A percentile compares a stretch with the other conserved stretches of the same genome.
These are phyloP conservation scores for Nyctanthes arbortristis DNA, from an alignment of 257 asterid genomes.

Conservation along the genomic window DNA sequence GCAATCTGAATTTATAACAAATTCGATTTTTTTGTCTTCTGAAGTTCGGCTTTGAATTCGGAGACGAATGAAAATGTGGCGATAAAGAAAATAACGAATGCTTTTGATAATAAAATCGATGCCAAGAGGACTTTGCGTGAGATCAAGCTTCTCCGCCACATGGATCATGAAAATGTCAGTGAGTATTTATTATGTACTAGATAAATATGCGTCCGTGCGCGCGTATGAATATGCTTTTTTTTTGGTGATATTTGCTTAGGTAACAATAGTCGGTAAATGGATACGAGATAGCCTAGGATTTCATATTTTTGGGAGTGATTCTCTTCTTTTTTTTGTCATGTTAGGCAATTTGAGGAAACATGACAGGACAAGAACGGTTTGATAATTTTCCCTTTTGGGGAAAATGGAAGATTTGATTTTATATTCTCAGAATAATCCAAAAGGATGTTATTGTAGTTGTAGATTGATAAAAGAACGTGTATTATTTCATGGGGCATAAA, in stretches of 20 bases:
- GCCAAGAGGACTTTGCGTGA: slow-evolving; percentile 36
- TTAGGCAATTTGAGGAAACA: background rate
- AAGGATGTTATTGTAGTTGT: background rate
- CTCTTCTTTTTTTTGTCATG: background rate
- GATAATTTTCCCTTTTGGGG: too few species aligned
- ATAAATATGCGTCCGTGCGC: background rate
- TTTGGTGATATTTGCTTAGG: too few species aligned
- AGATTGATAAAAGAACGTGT: background rate
- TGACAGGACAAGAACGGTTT: too few species aligned
- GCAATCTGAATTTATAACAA: background rate
- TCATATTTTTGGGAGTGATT: background rate
- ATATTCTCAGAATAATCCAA: background rate
- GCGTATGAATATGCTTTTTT: background rate
- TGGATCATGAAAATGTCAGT: slow-evolving; percentile 37
- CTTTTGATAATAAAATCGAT: slow-evolving; percentile 30
- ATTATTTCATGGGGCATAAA: background rate
- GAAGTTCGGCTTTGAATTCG: slow-evolving; percentile 33
- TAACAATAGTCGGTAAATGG: too few species aligned
- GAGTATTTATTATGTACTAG: slow-evolving; percentile 4
- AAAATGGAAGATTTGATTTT: background rate
- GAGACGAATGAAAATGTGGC: slow-evolving; percentile 33
- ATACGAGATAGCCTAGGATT: too few species aligned
- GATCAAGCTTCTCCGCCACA: slow-evolving; percentile 34
- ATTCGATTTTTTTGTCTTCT: too few species aligned
- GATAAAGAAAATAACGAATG: slow-evolving; percentile 28